Conservation (phyloP, 495 filamentous ascomycete species). For the Aspergillus bridgeri region DNA sequence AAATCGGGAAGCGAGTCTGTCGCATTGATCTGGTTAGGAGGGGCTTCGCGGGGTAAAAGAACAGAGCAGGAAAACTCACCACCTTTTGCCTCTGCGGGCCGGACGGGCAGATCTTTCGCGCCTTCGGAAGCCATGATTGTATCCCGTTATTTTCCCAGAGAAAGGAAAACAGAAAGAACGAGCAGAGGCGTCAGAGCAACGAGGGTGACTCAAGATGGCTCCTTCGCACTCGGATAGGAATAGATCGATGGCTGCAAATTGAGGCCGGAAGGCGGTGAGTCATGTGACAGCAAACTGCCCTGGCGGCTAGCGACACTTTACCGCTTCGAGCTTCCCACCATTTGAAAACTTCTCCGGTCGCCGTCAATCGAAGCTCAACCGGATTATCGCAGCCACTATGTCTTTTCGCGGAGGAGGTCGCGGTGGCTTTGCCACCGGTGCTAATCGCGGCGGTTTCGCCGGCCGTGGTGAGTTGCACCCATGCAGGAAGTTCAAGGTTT, state of each 20-base stretch:
- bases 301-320: slow-evolving; percentile 47
- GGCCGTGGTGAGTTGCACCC: slow-evolving; percentile 36
- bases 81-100: slow-evolving; percentile 36
- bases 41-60: slow-evolving; percentile 18
- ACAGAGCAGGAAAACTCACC: slow-evolving; percentile 10
- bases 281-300: slow-evolving; percentile 41
- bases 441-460: slow-evolving; percentile 50
- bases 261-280: slow-evolving; percentile 40
- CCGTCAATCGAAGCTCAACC: slow-evolving; percentile 24
- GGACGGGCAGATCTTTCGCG: slow-evolving; percentile 39
- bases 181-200: slow-evolving; percentile 11
- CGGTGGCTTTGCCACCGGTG: slow-evolving; percentile 44
- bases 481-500: slow-evolving; percentile 1
- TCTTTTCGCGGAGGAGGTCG: slow-evolving; percentile 52
- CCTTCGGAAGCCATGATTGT: slow-evolving; percentile 39
- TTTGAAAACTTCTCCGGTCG: slow-evolving; percentile 47
- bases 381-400: slow-evolving; percentile 38
- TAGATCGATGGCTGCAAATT: slow-evolving; percentile 10
- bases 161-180: slow-evolving; percentile 20
- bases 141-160: slow-evolving; percentile 11
- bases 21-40: slow-evolving; percentile 28
- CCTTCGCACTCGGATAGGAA: slow-evolving; percentile 12
- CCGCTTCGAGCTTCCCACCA: slow-evolving; percentile 47
- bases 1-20: slow-evolving; percentile 66
- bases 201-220: slow-evolving; percentile 18